A percentile compares a stretch with the other conserved stretches of the same genome.
phyloP scores from a whole-genome alignment of 2,329 filamentous ascomycete genomes.

The Aspergillus melleus region DNA sequence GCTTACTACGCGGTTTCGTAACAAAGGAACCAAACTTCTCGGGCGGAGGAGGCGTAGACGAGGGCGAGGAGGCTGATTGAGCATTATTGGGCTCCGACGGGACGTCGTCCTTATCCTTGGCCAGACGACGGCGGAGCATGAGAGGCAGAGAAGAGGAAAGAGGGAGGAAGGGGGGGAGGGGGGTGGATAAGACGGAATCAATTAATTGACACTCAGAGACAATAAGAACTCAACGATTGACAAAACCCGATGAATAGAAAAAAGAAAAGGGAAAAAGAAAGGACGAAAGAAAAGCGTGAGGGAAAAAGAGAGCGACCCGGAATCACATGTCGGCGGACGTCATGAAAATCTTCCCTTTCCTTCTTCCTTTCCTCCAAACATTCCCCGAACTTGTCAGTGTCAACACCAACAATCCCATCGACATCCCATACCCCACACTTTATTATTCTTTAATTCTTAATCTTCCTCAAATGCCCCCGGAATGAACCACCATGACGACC shows the following conservation, averaged over 20 bases:
- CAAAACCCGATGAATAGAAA: not conserved
- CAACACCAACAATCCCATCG: not conserved
- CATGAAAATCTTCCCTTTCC: constrained; percentile 4
- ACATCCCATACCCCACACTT: not conserved
- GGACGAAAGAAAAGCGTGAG: not conserved
- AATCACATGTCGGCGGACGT: not conserved
- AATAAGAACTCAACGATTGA: constrained; percentile 4
- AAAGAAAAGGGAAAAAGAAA: not conserved
- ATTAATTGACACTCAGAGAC: not conserved
- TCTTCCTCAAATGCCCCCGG: constrained; percentile 16
- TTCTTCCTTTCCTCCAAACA: not conserved
- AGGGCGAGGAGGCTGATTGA: not conserved
- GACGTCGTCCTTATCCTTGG: constrained; percentile 36
- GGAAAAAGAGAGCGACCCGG: constrained; percentile 2
- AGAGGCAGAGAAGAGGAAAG: constrained; percentile 5
- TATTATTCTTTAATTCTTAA: not conserved
- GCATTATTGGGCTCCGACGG: constrained; percentile 12
- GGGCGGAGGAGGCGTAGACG: not conserved
- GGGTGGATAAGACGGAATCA: not conserved
- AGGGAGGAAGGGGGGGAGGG: constrained; percentile 4
- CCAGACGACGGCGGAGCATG: constrained; percentile 45
- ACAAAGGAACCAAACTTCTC: constrained; percentile 29
- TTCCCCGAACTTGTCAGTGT: not conserved
- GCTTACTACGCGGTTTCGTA: constrained; percentile 58
- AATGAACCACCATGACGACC: constrained; percentile 32